These are phyloP conservation scores for Rhynchospora breviuscula DNA, from an alignment of 176 grass and related monocot genomes.

Conservation along the genomic window DNA sequence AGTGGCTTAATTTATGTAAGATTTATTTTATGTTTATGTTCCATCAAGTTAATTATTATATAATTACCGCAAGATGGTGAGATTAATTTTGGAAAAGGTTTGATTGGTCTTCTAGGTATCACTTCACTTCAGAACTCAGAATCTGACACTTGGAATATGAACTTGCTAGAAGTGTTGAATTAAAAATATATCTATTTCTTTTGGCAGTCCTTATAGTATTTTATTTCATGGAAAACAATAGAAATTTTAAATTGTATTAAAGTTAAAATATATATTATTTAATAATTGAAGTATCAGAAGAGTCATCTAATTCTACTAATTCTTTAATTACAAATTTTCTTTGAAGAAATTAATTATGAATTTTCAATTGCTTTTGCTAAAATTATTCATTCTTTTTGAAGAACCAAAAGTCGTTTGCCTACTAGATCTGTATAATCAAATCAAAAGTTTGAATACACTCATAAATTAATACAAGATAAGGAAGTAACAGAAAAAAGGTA, in stretches of 20 bases:
- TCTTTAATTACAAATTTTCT: neutral
- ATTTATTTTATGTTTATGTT: neutral
- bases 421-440: neutral
- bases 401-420: neutral
- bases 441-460: neutral
- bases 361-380: neutral
- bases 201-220: neutral
- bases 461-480: neutral
- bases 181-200: neutral
- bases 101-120: neutral
- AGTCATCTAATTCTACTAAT: too few relatives aligned
- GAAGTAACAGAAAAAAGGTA: neutral
- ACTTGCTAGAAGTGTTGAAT: neutral
- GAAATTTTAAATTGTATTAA: too few relatives aligned
- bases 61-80: neutral
- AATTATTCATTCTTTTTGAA: neutral
- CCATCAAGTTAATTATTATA: neutral
- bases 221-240: too few relatives aligned
- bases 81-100: neutral
- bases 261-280: too few relatives aligned
- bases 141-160: neutral
- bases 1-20: neutral
- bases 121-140: neutral
- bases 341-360: too few relatives aligned
- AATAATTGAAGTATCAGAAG: too few relatives aligned